A percentile compares a stretch with the other conserved stretches of the same genome.
phyloP scores from a whole-genome alignment of 2,329 filamentous ascomycete species.

The Hypoxylon sp. region DNA sequence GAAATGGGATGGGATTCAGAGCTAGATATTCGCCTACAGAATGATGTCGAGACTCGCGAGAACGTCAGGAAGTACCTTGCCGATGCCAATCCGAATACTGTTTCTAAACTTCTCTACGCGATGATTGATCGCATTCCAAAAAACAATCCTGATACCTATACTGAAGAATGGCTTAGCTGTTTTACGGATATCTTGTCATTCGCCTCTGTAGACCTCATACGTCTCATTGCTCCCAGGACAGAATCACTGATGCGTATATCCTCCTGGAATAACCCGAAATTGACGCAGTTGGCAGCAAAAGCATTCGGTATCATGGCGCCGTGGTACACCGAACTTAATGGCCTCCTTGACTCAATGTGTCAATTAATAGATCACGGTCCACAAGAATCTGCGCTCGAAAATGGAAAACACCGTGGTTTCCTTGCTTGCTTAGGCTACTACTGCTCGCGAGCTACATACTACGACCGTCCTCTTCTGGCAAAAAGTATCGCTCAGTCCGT shows the following conservation, averaged over 20 bases:
- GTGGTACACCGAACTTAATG: slow-evolving; percentile 63
- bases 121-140: slow-evolving; percentile 67
- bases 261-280: slow-evolving; percentile 76
- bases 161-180: slow-evolving; percentile 48
- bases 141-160: slow-evolving; percentile 54
- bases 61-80: slow-evolving; percentile 68
- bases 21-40: slow-evolving; percentile 77
- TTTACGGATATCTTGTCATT: slow-evolving; percentile 48
- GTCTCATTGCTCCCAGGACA: slow-evolving; percentile 58
- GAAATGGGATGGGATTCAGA: slow-evolving; percentile 88
- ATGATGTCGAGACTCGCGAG: slow-evolving; percentile 73
- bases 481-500: slow-evolving; percentile 46
- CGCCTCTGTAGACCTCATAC: slow-evolving; percentile 48
- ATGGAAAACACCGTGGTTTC: slow-evolving; percentile 50
- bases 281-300: slow-evolving; percentile 74
- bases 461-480: slow-evolving; percentile 37
- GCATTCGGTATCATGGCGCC: slow-evolving; percentile 82
- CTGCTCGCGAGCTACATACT: slow-evolving; percentile 46
- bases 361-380: slow-evolving; percentile 42
- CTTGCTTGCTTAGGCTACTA: slow-evolving; percentile 47
- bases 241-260: slow-evolving; percentile 69
- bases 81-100: slow-evolving; percentile 53
- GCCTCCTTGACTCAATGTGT: slow-evolving; percentile 54
- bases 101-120: slow-evolving; percentile 62
- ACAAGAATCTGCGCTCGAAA: slow-evolving; percentile 45